A percentile compares a stretch with the other conserved stretches of the same genome.
Conservation (phyloP, 75 land plant species). For the Cunninghamia lanceolata region DNA sequence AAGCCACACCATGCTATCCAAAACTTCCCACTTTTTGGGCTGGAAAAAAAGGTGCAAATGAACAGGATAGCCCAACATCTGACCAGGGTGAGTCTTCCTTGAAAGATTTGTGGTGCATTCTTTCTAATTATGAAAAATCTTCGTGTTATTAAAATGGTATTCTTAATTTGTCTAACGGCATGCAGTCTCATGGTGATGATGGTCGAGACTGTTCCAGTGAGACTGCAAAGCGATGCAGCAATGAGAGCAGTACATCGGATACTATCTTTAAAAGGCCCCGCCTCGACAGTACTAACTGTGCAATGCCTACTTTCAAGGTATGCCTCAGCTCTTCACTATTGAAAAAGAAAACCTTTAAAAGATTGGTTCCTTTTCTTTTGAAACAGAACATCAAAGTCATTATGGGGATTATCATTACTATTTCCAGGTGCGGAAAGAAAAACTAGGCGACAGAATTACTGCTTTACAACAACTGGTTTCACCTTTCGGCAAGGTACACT, state of each 20-base stretch:
- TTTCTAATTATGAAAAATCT: not conserved
- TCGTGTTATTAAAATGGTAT: not conserved
- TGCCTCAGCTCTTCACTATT: not conserved
- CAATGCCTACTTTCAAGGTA: slow-evolving; percentile 6
- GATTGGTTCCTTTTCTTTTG: not conserved
- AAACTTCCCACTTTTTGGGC: not conserved
- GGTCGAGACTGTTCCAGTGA: not conserved
- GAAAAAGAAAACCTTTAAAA: not conserved
- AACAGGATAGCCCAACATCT: not conserved
- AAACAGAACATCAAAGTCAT: not conserved
- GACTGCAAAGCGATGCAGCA: not conserved
- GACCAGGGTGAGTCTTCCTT: not conserved
- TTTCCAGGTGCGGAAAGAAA: slow-evolving; percentile 55
- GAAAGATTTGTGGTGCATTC: not conserved
- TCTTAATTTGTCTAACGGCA: not conserved
- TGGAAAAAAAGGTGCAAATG: not conserved
- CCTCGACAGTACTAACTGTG: not conserved
- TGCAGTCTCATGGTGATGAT: slow-evolving; percentile 5
- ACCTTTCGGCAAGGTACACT: slow-evolving; percentile 61
- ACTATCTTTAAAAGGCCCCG: slow-evolving; percentile 6
- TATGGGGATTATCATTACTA: not conserved
- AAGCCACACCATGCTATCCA: not conserved
- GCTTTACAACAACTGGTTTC: slow-evolving; percentile 63
- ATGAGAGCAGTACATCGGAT: slow-evolving; percentile 8
- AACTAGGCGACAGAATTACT: slow-evolving; percentile 58